phyloP scores from a whole-genome alignment of 2,329 filamentous ascomycete genomes.

The Paraphoma sp. region DNA sequence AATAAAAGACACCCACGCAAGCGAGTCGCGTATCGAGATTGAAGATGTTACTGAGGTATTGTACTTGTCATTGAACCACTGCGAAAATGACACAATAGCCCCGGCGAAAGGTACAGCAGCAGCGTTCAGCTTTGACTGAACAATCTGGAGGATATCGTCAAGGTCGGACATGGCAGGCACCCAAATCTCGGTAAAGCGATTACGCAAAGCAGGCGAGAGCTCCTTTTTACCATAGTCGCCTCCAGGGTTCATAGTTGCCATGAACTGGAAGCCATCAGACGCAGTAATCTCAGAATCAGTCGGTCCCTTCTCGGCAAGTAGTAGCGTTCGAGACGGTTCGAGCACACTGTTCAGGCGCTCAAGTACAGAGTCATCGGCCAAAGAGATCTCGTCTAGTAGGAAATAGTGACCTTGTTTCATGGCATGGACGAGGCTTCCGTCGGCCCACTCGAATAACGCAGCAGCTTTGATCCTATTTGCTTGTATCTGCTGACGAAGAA shows the following conservation, averaged over 20 bases:
- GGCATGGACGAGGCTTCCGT: conserved; percentile 90
- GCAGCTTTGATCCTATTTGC: conserved; percentile 69
- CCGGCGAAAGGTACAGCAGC: conserved; percentile 65
- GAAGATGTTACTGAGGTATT: conserved; percentile 76
- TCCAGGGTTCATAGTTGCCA: conserved; percentile 99
- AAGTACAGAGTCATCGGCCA: conserved; percentile 96
- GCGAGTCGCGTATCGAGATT: conserved; percentile 89
- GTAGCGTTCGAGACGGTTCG: conserved; percentile 82
- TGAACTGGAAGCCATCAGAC: conserved; percentile 84
- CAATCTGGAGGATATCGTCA: conserved; percentile 87
- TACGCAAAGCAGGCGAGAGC: conserved; percentile 90
- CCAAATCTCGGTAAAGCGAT: conserved; percentile 99
- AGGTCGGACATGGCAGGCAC: conserved; percentile 85
- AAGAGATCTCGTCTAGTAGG: conserved; percentile 94
- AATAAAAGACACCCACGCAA: conserved; percentile 93
- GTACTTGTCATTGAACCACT: conserved; percentile 87
- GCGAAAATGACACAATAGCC: conserved; percentile 82
- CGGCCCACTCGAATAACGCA: conserved; percentile 94
- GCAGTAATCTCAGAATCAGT: conserved; percentile 81
- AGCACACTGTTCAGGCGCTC: conserved; percentile 96
- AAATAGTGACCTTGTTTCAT: conserved; percentile 93
- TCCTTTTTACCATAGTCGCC: conserved; percentile 99
- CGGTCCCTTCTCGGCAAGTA: conserved; percentile 92
- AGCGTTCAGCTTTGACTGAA: conserved; percentile 73
- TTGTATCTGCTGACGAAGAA: conserved; percentile 50